A percentile compares a stretch with the other conserved stretches of the same genome.
phyloP scores from a whole-genome alignment of 2,329 filamentous ascomycete genomes.

The Phialocephala sp. region DNA sequence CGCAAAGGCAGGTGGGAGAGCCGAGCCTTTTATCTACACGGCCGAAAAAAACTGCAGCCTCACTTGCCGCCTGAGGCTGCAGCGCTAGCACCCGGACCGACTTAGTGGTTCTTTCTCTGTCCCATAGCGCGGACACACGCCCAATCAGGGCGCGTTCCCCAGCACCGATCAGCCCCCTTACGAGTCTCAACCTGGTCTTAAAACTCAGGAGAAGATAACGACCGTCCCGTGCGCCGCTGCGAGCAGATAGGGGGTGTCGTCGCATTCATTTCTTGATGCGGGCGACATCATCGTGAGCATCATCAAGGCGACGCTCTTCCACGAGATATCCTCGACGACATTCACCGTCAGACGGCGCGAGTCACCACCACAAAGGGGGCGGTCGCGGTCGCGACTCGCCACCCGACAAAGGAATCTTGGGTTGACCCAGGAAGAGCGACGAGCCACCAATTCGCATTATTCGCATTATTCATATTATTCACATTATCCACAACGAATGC shows the following conservation, averaged over 20 bases:
- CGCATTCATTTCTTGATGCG: not conserved
- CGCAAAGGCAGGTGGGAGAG: constrained; percentile 24
- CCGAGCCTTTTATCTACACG: constrained; percentile 29
- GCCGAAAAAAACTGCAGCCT: constrained; percentile 8
- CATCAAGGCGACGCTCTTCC: not conserved
- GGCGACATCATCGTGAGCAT: not conserved
- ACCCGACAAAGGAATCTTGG: constrained; percentile 8
- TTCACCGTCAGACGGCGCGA: not conserved
- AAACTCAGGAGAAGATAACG: constrained; percentile 12
- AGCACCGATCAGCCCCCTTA: constrained; percentile 6
- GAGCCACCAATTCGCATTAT: not conserved
- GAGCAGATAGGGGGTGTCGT: not conserved
- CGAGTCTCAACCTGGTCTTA: constrained; percentile 3
- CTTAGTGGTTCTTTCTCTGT: constrained; percentile 10
- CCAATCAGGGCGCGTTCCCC: not conserved
- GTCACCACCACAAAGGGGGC: constrained; percentile 5
- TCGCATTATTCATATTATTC: too few relatives aligned
- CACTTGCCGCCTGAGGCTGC: constrained; percentile 17
- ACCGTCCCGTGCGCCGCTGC: not conserved
- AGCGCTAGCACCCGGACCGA: not conserved
- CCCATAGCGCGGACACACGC: not conserved
- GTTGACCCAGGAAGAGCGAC: constrained; percentile 1
- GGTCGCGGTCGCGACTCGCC: constrained; percentile 3
- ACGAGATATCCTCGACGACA: not conserved
- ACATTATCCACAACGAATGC: not conserved